phyloP scores from a whole-genome alignment of 1,284 basidiomycete species.

The Papiliotrema flavescens region DNA sequence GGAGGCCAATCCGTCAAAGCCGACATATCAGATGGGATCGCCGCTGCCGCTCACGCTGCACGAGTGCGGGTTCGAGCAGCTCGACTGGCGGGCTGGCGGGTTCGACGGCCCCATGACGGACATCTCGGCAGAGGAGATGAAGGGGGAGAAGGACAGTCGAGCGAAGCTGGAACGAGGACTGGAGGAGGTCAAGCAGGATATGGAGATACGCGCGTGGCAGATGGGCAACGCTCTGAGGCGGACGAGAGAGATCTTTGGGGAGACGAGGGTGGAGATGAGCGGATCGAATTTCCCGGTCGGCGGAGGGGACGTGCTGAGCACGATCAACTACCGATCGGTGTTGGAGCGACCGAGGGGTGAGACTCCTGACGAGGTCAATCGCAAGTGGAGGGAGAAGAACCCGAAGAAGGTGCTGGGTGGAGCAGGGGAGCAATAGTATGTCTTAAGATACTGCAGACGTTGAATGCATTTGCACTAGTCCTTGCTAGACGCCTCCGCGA shows the following conservation, averaged over 20 bases:
- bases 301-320: constrained; percentile 63
- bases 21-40: constrained; percentile 89
- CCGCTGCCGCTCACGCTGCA: constrained; percentile 87
- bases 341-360: constrained; percentile 64
- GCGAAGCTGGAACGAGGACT: constrained; percentile 38
- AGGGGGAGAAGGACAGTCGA: constrained; percentile 10
- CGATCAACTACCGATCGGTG: constrained; percentile 63
- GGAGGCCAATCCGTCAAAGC: constrained; percentile 63
- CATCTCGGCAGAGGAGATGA: constrained; percentile 13
- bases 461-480: neutral
- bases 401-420: constrained; percentile 6
- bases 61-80: constrained; percentile 75
- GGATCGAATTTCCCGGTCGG: constrained; percentile 63
- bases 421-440: constrained; percentile 1
- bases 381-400: constrained; percentile 60
- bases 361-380: constrained; percentile 68
- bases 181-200: constrained; percentile 32
- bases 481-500: too few species aligned
- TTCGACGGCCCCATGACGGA: constrained; percentile 44
- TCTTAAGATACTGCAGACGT: too few species aligned
- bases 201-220: constrained; percentile 58
- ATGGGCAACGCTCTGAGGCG: constrained; percentile 50
- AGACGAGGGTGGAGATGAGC: constrained; percentile 24
- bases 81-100: constrained; percentile 67
- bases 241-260: constrained; percentile 34